phyloP scores from a whole-genome alignment of 768 basidiomycete genomes.

The Porpolomopsis calyptriformis region DNA sequence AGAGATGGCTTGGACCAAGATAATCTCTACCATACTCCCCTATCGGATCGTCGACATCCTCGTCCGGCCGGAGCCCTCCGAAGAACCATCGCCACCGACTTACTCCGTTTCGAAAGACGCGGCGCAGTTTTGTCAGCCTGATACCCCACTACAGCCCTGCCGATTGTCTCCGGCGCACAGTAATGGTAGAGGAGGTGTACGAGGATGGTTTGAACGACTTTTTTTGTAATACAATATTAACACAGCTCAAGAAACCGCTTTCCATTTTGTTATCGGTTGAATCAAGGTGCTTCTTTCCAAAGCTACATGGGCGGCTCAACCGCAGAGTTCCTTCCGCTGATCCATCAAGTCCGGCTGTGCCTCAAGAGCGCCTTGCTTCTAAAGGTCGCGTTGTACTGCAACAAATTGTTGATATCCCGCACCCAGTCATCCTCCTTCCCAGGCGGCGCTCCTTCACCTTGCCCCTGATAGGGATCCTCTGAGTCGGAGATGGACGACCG shows the following conservation, averaged over 20 bases:
- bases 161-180: constrained; percentile 15
- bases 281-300: no score
- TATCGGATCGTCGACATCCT: constrained; percentile 40
- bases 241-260: no score
- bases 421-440: constrained; percentile 90
- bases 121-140: constrained; percentile 17
- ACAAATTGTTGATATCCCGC: constrained; percentile 87
- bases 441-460: background rate
- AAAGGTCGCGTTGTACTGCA: constrained; percentile 94
- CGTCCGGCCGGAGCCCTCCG: constrained; percentile 22
- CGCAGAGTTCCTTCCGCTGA: no score
- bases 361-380: constrained; percentile 76
- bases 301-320: no score
- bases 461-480: no score
- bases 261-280: no score
- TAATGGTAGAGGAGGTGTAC: constrained; percentile 10
- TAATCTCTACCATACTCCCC: constrained; percentile 29
- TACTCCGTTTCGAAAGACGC: constrained; percentile 23
- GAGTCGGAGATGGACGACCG: constrained; percentile 64
- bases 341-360: constrained; percentile 59
- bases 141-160: constrained; percentile 14
- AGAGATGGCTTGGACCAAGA: constrained; percentile 37
- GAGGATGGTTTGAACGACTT: no score
- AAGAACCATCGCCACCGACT: constrained; percentile 26
- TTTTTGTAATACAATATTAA: no score